phyloP scores from a whole-genome alignment of 805 yeast genomes.

The Candida pseudoglaebosa region DNA sequence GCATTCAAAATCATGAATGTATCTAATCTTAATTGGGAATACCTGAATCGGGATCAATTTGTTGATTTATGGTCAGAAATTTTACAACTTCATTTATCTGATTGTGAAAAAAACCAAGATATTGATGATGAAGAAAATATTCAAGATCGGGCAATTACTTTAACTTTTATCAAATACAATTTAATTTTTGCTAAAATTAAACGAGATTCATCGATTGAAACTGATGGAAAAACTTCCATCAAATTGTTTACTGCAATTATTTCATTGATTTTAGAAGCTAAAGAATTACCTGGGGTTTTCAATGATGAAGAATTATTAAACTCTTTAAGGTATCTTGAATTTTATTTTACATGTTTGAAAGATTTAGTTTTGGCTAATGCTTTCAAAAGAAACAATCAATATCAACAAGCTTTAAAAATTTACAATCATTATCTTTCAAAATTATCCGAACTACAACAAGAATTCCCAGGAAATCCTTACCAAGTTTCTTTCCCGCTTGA shows the following conservation, averaged over 20 bases:
- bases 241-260: conserved; percentile 50
- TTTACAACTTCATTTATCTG: conserved; percentile 53
- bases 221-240: conserved; percentile 38
- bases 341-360: conserved; percentile 45
- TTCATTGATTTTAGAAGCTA: conserved; percentile 52
- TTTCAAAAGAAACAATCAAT: conserved; percentile 37
- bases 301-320: conserved; percentile 68
- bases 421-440: conserved; percentile 20
- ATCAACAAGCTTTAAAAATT: conserved; percentile 47
- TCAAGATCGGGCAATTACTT: conserved; percentile 69
- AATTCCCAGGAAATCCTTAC: conserved; percentile 15
- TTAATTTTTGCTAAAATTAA: conserved; percentile 61
- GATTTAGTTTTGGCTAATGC: conserved; percentile 42
- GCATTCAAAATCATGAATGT: conserved; percentile 53
- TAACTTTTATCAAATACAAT: conserved; percentile 72
- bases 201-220: conserved; percentile 56
- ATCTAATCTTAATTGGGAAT: conserved; percentile 20
- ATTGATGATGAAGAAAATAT: conserved; percentile 53
- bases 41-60: conserved; percentile 41
- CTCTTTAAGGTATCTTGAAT: conserved; percentile 48
- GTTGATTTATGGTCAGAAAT: conserved; percentile 69
- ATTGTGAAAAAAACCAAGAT: conserved; percentile 46
- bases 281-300: conserved; percentile 88
- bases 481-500: conserved; percentile 39
- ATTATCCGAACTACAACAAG: conserved; percentile 10